Conservation (phyloP, 2,329 filamentous ascomycete genomes). For the Diaporthe australafricana region DNA sequence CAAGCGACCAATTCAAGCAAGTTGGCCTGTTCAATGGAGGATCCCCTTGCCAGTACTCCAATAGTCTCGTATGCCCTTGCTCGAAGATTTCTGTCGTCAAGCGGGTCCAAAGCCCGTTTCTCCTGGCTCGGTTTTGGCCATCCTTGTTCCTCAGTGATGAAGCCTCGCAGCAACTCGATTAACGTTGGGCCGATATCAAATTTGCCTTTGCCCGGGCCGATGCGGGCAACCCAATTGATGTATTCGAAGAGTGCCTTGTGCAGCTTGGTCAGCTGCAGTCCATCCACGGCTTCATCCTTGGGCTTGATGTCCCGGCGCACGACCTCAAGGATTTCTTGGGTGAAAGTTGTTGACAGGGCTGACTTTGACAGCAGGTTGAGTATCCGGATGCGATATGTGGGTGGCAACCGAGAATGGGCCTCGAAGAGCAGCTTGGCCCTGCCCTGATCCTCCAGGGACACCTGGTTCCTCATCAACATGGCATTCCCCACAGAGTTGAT, state of each 20-base stretch:
- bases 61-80: constrained; percentile 91
- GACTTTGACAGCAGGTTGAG: constrained; percentile 83
- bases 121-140: constrained; percentile 74
- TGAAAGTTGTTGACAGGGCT: constrained; percentile 74
- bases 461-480: constrained; percentile 82
- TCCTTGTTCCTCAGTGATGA: constrained; percentile 78
- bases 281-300: constrained; percentile 54
- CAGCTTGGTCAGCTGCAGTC: constrained; percentile 82
- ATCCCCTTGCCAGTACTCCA: constrained; percentile 79
- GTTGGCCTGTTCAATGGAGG: constrained; percentile 66
- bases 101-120: constrained; percentile 46
- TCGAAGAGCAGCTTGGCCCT: constrained; percentile 76
- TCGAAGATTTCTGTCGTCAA: constrained; percentile 75
- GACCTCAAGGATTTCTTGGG: constrained; percentile 74
- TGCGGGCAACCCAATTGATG: constrained; percentile 85
- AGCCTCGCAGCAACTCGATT: constrained; percentile 76
- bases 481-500: constrained; percentile 90
- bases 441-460: constrained; percentile 76
- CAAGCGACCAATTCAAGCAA: constrained; percentile 71
- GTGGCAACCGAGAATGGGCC: constrained; percentile 79
- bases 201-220: constrained; percentile 69
- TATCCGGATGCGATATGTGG: constrained; percentile 81
- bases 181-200: constrained; percentile 77
- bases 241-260: constrained; percentile 87
- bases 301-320: constrained; percentile 72